Evolutionary conservation across 768 basidiomycete species (phyloP).

Genomic region (Rhizopogon vinicolor): DNA sequence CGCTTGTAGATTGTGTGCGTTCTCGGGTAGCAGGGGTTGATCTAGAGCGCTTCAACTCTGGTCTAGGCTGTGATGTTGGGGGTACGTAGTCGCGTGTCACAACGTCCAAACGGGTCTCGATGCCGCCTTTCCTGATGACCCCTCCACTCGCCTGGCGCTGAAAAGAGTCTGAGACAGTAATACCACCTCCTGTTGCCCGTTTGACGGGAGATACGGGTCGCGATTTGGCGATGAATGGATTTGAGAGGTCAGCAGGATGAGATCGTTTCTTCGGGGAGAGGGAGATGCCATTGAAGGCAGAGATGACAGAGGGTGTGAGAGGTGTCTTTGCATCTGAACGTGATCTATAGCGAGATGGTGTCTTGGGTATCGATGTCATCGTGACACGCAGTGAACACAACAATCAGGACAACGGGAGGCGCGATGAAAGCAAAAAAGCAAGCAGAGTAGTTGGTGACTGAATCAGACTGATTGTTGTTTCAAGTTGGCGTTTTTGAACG

Average conservation of each 20-base stretch:
- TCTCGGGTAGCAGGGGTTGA: constrained; percentile 60
- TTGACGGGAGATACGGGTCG: constrained; percentile 65
- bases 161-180: constrained; percentile 48
- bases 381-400: not conserved
- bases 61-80: constrained; percentile 38
- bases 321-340: constrained; percentile 48
- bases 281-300: constrained; percentile 35
- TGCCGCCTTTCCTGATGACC: constrained; percentile 70
- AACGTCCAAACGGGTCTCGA: constrained; percentile 74
- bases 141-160: constrained; percentile 60
- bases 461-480: not conserved
- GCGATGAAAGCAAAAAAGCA: not conserved
- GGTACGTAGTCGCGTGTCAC: constrained; percentile 75
- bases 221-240: constrained; percentile 58
- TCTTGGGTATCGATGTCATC: constrained; percentile 34
- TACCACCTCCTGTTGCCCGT: constrained; percentile 42
- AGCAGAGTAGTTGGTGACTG: too few species aligned
- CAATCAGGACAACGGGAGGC: not conserved
- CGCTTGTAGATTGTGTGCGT: constrained; percentile 25
- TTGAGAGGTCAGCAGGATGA: constrained; percentile 45
- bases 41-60: constrained; percentile 65
- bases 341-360: constrained; percentile 42
- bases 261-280: constrained; percentile 27
- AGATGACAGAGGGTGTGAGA: constrained; percentile 38
- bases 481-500: not conserved